These are phyloP conservation scores for Termitomyces sp. DNA, from an alignment of 768 basidiomycete species.

Conservation along the genomic window DNA sequence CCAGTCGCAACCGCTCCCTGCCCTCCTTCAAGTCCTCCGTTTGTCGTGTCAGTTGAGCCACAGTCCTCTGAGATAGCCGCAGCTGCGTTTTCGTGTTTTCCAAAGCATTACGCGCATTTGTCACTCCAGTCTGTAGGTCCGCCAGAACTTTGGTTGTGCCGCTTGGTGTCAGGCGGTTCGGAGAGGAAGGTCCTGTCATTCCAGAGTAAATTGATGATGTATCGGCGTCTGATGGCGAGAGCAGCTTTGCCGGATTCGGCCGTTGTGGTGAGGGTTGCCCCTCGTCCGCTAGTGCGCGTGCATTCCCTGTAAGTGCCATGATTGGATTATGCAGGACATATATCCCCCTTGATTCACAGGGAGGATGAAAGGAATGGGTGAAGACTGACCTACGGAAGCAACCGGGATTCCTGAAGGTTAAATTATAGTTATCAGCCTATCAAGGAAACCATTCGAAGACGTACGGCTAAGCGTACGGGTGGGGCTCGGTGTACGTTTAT, in stretches of 20 bases:
- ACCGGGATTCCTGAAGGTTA: constrained; percentile 63
- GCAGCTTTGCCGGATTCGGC: constrained; percentile 22
- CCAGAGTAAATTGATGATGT: constrained; percentile 32
- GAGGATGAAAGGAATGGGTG: constrained; percentile 7
- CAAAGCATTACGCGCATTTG: constrained; percentile 73
- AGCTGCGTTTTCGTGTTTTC: constrained; percentile 87
- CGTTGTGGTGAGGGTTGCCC: constrained; percentile 38
- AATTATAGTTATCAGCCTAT: constrained; percentile 16
- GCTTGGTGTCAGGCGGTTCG: constrained; percentile 59
- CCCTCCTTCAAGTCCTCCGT: constrained; percentile 89
- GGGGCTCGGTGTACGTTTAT: constrained; percentile 65
- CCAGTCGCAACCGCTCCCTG: constrained; percentile 74
- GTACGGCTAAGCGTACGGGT: constrained; percentile 77
- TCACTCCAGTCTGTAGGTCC: constrained; percentile 81
- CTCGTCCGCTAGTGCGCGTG: constrained; percentile 79
- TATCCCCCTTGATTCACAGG: constrained; percentile 16
- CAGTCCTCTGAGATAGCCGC: constrained; percentile 75
- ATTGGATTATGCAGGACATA: constrained; percentile 20
- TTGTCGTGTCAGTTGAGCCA: constrained; percentile 80
- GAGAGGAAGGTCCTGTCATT: constrained; percentile 50
- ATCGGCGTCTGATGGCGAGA: constrained; percentile 34
- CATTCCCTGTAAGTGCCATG: constrained; percentile 59
- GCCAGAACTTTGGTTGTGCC: constrained; percentile 87
- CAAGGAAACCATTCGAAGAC: constrained; percentile 29
- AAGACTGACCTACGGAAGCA: constrained; percentile 67